Percentiles rank a stretch among this genome's conserved stretches.
Conservation (phyloP, 2,329 filamentous ascomycete species). For the Alternaria arbusti region DNA sequence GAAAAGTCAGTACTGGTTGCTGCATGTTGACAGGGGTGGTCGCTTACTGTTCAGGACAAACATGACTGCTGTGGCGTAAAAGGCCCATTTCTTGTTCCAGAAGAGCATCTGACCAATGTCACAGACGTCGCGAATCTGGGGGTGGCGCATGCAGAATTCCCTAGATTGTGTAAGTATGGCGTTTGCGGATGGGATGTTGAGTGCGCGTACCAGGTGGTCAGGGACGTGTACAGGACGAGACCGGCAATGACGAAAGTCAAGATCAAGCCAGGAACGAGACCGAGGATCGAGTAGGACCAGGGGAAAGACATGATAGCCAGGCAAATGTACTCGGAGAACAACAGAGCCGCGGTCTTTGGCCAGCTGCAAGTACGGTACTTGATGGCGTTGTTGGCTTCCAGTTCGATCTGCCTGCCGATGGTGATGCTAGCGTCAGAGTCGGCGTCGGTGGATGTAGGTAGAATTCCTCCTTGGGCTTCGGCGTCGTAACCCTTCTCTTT, state of each 20-base stretch:
- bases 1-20: neutral
- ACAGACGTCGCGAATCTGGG: conserved; percentile 89
- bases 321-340: conserved; percentile 96
- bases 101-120: conserved; percentile 97
- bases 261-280: conserved; percentile 85
- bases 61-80: conserved; percentile 76
- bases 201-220: conserved; percentile 64
- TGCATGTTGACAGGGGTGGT: conserved; percentile 29
- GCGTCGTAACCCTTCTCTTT: conserved; percentile 34
- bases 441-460: conserved; percentile 39
- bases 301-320: conserved; percentile 94
- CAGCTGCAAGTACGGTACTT: conserved; percentile 93
- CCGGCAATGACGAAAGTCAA: conserved; percentile 78
- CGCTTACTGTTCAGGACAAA: conserved; percentile 95
- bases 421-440: conserved; percentile 52
- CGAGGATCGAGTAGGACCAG: conserved; percentile 87
- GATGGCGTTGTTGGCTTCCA: conserved; percentile 79
- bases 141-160: conserved; percentile 90
- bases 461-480: conserved; percentile 46
- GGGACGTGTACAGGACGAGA: conserved; percentile 82
- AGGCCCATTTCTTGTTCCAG: conserved; percentile 78
- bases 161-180: conserved; percentile 52
- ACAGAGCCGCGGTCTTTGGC: conserved; percentile 89
- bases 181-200: neutral
- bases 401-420: conserved; percentile 72